Evolutionary conservation across 225 moss, liverwort and hornwort species (phyloP).

Genomic region (Takakia lepidozioides): DNA sequence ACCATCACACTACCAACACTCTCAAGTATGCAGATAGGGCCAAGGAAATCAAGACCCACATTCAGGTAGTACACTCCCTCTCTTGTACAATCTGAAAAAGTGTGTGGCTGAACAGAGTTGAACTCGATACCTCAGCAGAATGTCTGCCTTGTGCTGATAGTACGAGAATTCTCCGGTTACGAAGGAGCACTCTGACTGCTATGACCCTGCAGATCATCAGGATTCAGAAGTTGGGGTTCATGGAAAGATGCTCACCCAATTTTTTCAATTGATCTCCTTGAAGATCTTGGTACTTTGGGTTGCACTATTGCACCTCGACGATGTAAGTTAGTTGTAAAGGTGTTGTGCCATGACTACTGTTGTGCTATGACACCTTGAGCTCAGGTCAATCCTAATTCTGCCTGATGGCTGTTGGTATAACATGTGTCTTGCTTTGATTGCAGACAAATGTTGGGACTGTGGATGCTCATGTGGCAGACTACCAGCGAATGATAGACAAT

Average conservation of each 20-base stretch:
- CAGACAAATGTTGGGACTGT: slow-evolving; percentile 47
- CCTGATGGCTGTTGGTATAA: background rate
- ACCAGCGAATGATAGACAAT: slow-evolving; percentile 50
- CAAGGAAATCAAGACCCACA: slow-evolving; percentile 49
- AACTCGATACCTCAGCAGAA: no score
- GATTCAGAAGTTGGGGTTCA: background rate
- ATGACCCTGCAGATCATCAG: no score
- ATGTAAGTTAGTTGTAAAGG: no score
- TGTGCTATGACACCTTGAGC: background rate
- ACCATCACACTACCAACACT: slow-evolving; percentile 47
- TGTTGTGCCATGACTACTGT: no score
- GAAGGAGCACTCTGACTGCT: no score
- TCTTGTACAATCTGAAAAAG: no score
- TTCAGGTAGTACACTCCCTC: slow-evolving; percentile 17
- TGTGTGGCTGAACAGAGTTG: background rate
- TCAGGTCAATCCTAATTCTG: background rate
- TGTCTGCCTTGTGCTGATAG: no score
- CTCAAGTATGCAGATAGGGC: slow-evolving; percentile 48
- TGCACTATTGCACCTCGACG: no score
- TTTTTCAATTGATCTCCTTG: background rate
- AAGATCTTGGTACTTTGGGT: no score
- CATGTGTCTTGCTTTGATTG: background rate
- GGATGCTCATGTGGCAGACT: slow-evolving; percentile 49
- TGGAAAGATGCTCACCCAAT: background rate
- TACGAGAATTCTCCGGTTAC: no score